Evolutionary conservation across 2,329 filamentous ascomycete species (phyloP).

Genomic region (Lachnellula arida): DNA sequence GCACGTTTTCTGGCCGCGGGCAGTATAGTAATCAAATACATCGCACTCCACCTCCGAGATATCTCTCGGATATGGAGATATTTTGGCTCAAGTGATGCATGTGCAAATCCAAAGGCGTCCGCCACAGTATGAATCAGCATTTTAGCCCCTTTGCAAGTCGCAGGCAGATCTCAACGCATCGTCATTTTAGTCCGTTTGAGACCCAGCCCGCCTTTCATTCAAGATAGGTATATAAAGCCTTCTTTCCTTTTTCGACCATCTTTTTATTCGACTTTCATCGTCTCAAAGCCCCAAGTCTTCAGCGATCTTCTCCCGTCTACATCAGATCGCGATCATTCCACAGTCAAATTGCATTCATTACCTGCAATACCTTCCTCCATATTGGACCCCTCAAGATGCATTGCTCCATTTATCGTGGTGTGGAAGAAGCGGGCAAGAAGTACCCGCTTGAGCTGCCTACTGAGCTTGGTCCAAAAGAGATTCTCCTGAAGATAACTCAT

Average conservation of each 20-base stretch:
- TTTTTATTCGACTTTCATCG: neutral
- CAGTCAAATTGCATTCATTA: neutral
- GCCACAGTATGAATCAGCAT: no score
- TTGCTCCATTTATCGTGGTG: neutral
- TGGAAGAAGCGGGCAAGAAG: constrained; percentile 1
- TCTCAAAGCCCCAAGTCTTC: neutral
- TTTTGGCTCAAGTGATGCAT: no score
- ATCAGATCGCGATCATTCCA: neutral
- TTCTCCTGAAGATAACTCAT: constrained; percentile 56
- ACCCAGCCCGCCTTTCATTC: no score
- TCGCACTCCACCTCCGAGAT: no score
- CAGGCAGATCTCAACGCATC: no score
- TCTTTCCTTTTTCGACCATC: neutral
- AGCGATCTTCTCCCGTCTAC: no score
- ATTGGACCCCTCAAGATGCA: neutral
- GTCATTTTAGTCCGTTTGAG: no score
- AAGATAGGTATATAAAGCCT: neutral
- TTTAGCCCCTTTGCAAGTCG: no score
- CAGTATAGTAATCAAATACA: no score
- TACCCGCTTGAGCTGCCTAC: neutral
- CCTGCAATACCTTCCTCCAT: neutral
- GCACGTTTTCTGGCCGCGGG: no score
- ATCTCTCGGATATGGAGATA: no score
- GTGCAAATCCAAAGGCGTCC: no score
- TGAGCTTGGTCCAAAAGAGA: constrained; percentile 25